phyloP scores from a whole-genome alignment of 1,139 yeast species.

The Protomyces pachydermus region DNA sequence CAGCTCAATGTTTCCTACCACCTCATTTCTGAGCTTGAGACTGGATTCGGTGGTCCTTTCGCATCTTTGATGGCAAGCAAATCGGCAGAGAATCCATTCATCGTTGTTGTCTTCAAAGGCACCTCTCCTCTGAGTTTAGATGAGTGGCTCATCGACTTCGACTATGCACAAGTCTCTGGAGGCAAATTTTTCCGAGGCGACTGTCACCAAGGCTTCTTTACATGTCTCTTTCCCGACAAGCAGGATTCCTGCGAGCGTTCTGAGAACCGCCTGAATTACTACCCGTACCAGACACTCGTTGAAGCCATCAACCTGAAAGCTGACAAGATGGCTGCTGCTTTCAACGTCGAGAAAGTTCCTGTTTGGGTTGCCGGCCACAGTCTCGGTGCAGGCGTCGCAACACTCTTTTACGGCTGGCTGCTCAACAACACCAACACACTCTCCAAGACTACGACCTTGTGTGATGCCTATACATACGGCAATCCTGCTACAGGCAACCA shows the following conservation, averaged over 20 bases:
- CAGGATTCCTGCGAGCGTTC: not conserved
- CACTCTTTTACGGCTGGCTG: conserved; percentile 6
- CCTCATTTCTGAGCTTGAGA: conserved; percentile 13
- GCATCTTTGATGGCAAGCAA: conserved; percentile 7
- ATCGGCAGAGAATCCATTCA: not conserved
- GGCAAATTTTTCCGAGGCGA: not conserved
- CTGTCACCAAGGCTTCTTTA: conserved; percentile 22
- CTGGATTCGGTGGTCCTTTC: conserved; percentile 19
- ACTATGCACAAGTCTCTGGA: conserved; percentile 5
- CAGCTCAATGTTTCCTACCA: not conserved
- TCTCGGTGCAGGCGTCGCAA: conserved; percentile 25
- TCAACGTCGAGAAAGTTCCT: not conserved
- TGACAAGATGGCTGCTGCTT: not conserved
- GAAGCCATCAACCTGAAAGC: conserved; percentile 14
- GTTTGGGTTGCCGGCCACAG: conserved; percentile 25
- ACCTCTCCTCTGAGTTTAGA: conserved; percentile 10
- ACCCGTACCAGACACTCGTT: conserved; percentile 6
- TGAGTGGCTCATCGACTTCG: conserved; percentile 17
- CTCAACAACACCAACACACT: not conserved
- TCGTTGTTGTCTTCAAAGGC: conserved; percentile 20
- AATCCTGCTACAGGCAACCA: conserved; percentile 16
- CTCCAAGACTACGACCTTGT: not conserved
- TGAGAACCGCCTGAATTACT: not conserved
- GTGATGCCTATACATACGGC: conserved; percentile 15
- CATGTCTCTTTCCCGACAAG: conserved; percentile 5